Evolutionary conservation across 2,329 filamentous ascomycete genomes (phyloP).

Genomic region (Bertia moriformis): DNA sequence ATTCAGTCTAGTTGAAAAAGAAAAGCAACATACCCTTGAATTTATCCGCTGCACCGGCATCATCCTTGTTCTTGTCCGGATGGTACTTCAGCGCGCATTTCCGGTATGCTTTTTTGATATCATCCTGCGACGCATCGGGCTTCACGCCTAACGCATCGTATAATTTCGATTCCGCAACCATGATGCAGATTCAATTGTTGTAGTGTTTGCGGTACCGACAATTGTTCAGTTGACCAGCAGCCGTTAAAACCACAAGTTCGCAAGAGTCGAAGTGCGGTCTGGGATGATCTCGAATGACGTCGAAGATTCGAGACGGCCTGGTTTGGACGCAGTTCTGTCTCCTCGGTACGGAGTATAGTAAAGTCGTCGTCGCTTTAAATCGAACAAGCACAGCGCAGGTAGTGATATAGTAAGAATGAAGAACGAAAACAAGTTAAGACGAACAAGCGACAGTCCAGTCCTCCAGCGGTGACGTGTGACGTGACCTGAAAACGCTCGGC

Average conservation of each 20-base stretch:
- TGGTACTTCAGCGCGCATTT: constrained; percentile 56
- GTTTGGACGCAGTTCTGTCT: too few species aligned
- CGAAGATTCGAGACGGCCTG: too few species aligned
- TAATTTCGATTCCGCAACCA: constrained; percentile 62
- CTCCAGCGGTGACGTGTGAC: too few species aligned
- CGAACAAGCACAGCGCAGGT: too few species aligned
- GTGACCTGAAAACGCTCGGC: too few species aligned
- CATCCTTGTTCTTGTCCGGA: constrained; percentile 63
- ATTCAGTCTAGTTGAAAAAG: background rate
- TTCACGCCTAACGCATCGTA: constrained; percentile 55
- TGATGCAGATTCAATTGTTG: constrained; percentile 21
- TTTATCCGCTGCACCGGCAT: constrained; percentile 52
- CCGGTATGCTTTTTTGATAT: constrained; percentile 63
- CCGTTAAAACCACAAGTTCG: background rate
- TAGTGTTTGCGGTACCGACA: background rate
- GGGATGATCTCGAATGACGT: constrained; percentile 1
- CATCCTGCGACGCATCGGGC: constrained; percentile 50
- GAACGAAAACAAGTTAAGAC: too few species aligned
- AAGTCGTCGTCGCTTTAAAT: too few species aligned
- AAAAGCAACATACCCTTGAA: constrained; percentile 38
- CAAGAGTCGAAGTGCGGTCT: background rate
- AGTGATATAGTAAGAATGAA: too few species aligned
- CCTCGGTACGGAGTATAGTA: too few species aligned
- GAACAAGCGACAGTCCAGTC: too few species aligned
- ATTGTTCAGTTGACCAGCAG: background rate